Conservation (phyloP, 257 asterid genomes). For the Plantago ovata region DNA sequence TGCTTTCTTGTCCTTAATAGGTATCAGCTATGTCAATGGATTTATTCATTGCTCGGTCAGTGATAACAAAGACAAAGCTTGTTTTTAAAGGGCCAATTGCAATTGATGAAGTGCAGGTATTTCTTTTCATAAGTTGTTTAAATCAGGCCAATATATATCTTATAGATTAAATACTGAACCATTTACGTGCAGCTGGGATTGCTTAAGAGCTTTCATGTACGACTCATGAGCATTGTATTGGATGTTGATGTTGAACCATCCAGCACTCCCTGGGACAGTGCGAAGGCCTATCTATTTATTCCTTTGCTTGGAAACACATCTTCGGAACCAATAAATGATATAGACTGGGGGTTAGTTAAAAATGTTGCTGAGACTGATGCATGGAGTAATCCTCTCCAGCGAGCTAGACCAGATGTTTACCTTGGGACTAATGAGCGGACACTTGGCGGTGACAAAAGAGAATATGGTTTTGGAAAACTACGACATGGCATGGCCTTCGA, state of each 20-base stretch:
- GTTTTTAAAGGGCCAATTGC: constrained; percentile 57
- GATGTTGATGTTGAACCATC: constrained; percentile 99
- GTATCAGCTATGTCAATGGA: constrained; percentile 89
- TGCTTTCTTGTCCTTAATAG: constrained; percentile 38
- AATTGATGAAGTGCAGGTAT: constrained; percentile 72
- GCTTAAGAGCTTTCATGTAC: constrained; percentile 90
- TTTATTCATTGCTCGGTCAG: constrained; percentile 86
- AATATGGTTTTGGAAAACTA: constrained; percentile 91
- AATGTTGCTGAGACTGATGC: constrained; percentile 62
- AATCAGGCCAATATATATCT: constrained; percentile 10
- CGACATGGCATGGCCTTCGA: constrained; percentile 81
- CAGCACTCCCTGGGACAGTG: constrained; percentile 94
- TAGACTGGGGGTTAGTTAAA: constrained; percentile 74
- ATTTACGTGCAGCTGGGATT: constrained; percentile 49
- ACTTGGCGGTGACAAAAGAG: constrained; percentile 93
- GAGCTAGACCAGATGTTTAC: constrained; percentile 97
- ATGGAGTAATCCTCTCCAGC: constrained; percentile 94
- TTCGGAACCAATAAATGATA: constrained; percentile 37
- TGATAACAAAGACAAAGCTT: constrained; percentile 74
- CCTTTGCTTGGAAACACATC: constrained; percentile 50
- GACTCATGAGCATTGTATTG: constrained; percentile 96
- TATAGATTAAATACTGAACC: constrained; percentile 20
- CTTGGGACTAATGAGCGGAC: constrained; percentile 96
- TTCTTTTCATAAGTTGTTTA: constrained; percentile 21
- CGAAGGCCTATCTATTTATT: constrained; percentile 88